Evolutionary conservation across 352 stramenopile species (phyloP).

Genomic region (Pythium guiyangense): DNA sequence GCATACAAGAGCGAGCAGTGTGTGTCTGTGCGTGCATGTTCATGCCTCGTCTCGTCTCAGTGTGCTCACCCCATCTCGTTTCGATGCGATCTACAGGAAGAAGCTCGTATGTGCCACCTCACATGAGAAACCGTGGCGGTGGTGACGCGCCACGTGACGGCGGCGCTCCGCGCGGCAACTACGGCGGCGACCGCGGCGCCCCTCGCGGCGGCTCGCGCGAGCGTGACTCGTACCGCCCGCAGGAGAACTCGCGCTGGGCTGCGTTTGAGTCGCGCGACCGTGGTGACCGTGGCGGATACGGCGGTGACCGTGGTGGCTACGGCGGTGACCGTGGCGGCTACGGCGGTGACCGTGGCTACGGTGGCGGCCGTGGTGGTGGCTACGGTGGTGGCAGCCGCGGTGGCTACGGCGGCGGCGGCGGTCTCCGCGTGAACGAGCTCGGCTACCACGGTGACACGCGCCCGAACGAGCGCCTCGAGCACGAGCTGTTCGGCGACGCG

Average conservation of each 20-base stretch:
- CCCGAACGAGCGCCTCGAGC: constrained; percentile 90
- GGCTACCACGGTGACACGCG: constrained; percentile 96
- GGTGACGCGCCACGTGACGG: constrained; percentile 25
- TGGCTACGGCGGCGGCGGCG: constrained; percentile 42
- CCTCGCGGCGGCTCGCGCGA: constrained; percentile 29
- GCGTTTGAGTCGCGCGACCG: constrained; percentile 40
- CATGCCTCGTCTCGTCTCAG: neutral
- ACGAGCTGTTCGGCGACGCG: constrained; percentile 90
- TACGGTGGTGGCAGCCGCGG: constrained; percentile 22
- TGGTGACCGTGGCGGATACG: constrained; percentile 23
- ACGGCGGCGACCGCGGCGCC: constrained; percentile 25
- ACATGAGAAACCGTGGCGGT: constrained; percentile 46
- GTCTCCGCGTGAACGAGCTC: constrained; percentile 88
- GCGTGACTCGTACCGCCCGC: constrained; percentile 20
- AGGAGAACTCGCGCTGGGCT: constrained; percentile 51
- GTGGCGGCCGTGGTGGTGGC: constrained; percentile 38
- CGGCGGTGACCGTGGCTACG: constrained; percentile 31
- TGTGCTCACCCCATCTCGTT: neutral
- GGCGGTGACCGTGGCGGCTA: constrained; percentile 16
- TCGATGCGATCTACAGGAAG: constrained; percentile 30
- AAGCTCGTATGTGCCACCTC: constrained; percentile 73
- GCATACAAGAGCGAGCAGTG: too few species aligned
- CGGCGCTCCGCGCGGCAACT: constrained; percentile 19
- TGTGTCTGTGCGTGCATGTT: neutral
- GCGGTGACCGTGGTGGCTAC: constrained; percentile 23